Evolutionary conservation across 1,284 basidiomycete genomes (phyloP).

Genomic region (Ceratobasidium sp.): DNA sequence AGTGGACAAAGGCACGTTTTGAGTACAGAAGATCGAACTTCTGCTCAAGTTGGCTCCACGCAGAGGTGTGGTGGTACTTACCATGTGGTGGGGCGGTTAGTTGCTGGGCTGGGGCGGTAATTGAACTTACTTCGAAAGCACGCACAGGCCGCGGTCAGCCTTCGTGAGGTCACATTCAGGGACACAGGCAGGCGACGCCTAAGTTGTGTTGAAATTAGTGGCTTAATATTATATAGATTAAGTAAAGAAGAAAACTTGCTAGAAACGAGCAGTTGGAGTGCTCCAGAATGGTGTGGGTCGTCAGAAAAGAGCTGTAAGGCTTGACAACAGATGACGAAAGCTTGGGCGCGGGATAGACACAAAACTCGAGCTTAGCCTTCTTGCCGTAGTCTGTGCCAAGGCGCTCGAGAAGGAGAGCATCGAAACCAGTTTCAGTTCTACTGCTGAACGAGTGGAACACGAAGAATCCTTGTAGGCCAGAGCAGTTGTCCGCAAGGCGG

Average conservation of each 20-base stretch:
- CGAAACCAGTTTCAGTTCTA: constrained; percentile 99
- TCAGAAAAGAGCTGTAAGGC: constrained; percentile 99
- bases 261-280: constrained; percentile 99
- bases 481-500: constrained; percentile 91
- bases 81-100: constrained; percentile 60
- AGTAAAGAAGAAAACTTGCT: constrained; percentile 62
- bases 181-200: constrained; percentile 75
- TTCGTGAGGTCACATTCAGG: constrained; percentile 97
- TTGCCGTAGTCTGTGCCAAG: constrained; percentile 98
- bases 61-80: constrained; percentile 90
- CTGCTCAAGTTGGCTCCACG: constrained; percentile 91
- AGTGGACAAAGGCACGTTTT: constrained; percentile 92
- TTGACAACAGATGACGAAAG: constrained; percentile 98
- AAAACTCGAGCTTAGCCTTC: constrained; percentile 99
- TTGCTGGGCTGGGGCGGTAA: not conserved
- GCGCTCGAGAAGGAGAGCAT: constrained; percentile 95
- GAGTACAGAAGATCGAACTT: constrained; percentile 81
- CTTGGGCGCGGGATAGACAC: constrained; percentile 96
- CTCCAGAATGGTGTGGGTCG: constrained; percentile 98
- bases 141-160: constrained; percentile 94
- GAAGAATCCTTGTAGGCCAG: constrained; percentile 98
- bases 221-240: too few species aligned
- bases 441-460: constrained; percentile 99
- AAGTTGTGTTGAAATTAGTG: too few species aligned
- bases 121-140: constrained; percentile 85